phyloP scores from a whole-genome alignment of 768 basidiomycete genomes.

The Termitomyces sp. region DNA sequence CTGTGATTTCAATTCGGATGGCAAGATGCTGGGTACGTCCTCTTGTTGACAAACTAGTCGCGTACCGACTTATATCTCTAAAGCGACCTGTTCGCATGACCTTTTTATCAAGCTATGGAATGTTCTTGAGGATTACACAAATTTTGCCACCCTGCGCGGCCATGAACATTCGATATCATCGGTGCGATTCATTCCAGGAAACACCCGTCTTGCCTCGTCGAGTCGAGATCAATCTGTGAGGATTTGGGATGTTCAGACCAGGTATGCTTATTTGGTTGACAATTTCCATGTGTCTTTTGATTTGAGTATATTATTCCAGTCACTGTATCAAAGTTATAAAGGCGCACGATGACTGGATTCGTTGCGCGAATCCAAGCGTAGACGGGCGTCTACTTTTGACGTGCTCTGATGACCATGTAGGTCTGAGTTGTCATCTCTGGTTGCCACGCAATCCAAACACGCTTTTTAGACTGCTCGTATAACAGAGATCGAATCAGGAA shows the following conservation, averaged over 20 bases:
- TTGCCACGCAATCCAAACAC: background rate
- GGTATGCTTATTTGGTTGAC: conserved; percentile 35
- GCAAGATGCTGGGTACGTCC: conserved; percentile 54
- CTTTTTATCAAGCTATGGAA: conserved; percentile 41
- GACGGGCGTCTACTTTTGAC: conserved; percentile 60
- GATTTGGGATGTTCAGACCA: conserved; percentile 67
- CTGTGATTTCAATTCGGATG: conserved; percentile 67
- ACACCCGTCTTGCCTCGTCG: conserved; percentile 61
- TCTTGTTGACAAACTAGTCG: background rate
- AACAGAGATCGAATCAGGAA: conserved; percentile 57
- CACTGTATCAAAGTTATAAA: conserved; percentile 62
- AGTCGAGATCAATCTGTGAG: conserved; percentile 69
- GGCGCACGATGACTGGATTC: conserved; percentile 69
- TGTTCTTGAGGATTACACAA: conserved; percentile 25
- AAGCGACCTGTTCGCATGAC: conserved; percentile 24
- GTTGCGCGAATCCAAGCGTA: conserved; percentile 39
- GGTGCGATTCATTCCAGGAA: conserved; percentile 66
- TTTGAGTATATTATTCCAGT: conserved; percentile 26
- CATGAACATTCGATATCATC: conserved; percentile 75
- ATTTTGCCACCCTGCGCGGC: conserved; percentile 42
- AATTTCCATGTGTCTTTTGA: background rate
- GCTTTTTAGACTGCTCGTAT: conserved; percentile 57
- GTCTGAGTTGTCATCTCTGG: conserved; percentile 12
- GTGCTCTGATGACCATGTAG: conserved; percentile 67
- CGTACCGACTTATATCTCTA: background rate